These are phyloP conservation scores for Trametes sanguinea DNA, from an alignment of 768 basidiomycete genomes.

Conservation along the genomic window DNA sequence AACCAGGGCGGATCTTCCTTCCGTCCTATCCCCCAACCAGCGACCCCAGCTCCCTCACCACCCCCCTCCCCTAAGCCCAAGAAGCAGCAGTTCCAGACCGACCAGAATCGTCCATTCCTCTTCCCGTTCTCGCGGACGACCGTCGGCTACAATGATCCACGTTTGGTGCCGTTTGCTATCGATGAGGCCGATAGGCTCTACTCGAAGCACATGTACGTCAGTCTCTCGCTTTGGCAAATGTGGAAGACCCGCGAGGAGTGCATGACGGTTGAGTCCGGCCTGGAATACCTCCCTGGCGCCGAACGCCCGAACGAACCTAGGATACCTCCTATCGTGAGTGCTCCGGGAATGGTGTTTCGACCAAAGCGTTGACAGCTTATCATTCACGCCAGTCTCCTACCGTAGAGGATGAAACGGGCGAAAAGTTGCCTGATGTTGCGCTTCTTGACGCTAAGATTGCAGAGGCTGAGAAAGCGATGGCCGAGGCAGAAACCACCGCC, in stretches of 20 bases:
- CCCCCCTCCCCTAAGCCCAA: constrained; percentile 87
- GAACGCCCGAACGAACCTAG: constrained; percentile 56
- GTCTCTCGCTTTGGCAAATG: constrained; percentile 87
- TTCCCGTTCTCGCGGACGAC: constrained; percentile 88
- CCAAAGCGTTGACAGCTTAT: neutral
- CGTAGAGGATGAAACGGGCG: constrained; percentile 59
- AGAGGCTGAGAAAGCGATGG: constrained; percentile 57
- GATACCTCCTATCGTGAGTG: constrained; percentile 32
- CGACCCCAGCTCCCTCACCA: constrained; percentile 90
- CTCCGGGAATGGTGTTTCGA: constrained; percentile 31
- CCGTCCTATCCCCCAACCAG: constrained; percentile 60
- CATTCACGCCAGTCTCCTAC: constrained; percentile 12
- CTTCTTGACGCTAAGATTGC: constrained; percentile 71
- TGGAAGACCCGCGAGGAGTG: constrained; percentile 96
- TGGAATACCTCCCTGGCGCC: constrained; percentile 75
- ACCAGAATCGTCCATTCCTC: constrained; percentile 89
- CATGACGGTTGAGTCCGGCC: constrained; percentile 89
- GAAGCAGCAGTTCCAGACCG: constrained; percentile 98
- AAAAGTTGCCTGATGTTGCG: constrained; percentile 72
- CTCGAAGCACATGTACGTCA: constrained; percentile 86
- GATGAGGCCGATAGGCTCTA: constrained; percentile 95
- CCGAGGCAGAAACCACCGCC: constrained; percentile 47
- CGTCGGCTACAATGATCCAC: constrained; percentile 52
- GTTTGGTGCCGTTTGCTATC: constrained; percentile 91
- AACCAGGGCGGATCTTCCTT: constrained; percentile 43